Conservation (phyloP, 257 asterid species). For the Salvia hispanica region DNA sequence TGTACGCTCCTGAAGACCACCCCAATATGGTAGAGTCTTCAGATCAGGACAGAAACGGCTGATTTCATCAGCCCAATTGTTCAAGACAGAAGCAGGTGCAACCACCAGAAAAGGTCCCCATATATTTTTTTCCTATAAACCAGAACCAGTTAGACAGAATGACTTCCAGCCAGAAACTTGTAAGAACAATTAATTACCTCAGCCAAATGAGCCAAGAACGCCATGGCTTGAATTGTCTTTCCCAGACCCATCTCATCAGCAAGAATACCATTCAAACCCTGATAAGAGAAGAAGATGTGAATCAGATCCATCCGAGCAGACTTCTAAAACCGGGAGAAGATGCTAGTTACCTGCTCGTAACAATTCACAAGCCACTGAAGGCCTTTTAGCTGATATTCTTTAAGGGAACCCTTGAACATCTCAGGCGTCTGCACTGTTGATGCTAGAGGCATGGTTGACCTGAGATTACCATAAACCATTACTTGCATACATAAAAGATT, state of each 20-base stretch:
- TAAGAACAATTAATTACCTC: conserved; percentile 59
- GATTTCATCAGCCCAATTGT: conserved; percentile 98
- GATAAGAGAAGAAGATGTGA: conserved; percentile 8
- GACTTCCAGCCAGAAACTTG: conserved; percentile 15
- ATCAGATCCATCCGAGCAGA: conserved; percentile 27
- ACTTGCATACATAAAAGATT: conserved; percentile 13
- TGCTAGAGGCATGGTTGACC: conserved; percentile 97
- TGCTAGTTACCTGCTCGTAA: conserved; percentile 80
- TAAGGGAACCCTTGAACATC: conserved; percentile 87
- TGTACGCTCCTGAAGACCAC: conserved; percentile 82
- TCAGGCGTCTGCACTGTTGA: conserved; percentile 90
- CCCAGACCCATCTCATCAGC: conserved; percentile 99
- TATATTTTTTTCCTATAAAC: conserved; percentile 81
- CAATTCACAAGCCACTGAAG: conserved; percentile 99
- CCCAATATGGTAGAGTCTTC: conserved; percentile 97
- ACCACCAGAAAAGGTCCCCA: conserved; percentile 99
- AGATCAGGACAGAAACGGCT: conserved; percentile 97
- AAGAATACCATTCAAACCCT: conserved; percentile 99
- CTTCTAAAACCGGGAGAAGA: conserved; percentile 23
- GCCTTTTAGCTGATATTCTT: conserved; percentile 93
- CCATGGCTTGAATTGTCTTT: conserved; percentile 98
- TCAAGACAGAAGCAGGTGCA: conserved; percentile 97
- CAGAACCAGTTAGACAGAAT: conserved; percentile 28
- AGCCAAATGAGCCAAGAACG: conserved; percentile 97
- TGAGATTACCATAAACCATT: conserved; percentile 38